Base-by-base conservation (phyloP, 257 asterid species). In the Jacaranda mimosifolia region DNA sequence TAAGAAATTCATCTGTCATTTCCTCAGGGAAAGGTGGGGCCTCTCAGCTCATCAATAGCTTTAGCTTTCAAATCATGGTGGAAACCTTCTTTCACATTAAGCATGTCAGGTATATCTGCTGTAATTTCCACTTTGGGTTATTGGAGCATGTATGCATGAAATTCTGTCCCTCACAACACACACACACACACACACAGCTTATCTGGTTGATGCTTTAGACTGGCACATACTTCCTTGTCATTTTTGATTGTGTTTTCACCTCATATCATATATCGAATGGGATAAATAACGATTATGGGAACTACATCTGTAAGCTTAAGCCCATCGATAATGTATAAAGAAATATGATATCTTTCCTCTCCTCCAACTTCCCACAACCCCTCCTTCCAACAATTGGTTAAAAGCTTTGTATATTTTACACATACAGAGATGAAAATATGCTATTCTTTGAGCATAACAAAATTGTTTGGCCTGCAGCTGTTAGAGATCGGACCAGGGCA, bases 41-140 rank as follows among this genome's bases (percentile, higher is more conserved):
- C 97, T 84, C 90, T 92, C 35, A 85, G 97, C 83, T 90, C 98
- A 66, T 92, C 98, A 56, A 42, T 88, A 17, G 91, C 96, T 82
- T 85, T 94, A 76, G 97, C 97, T 67, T 94, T 94, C 80, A 94
- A 94, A 82, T 94, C 98, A 19, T 94, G 98, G 98, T 94, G 98
- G 98, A 94, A 94, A 85, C 98, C 97, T 80, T 80, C 97, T 73
- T 94, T 94, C 83, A 91, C 97, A 72, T 73, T 94, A 85, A 94
- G 83, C 80, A 55, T 94, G 73, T 91, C 98, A 87, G 98, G 98
- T 91, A 83, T 83, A 77, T 65, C 63, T 59, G 21, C 64, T 18
- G 32, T 64, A 67, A 9, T 64, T 79, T 69, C 77, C 53, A 13
- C 35, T 63, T 13, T 74, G 9, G 38, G 40, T 43, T 14, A 56